Conservation (phyloP, 208 protist species). For the Naegleria fowleri region DNA sequence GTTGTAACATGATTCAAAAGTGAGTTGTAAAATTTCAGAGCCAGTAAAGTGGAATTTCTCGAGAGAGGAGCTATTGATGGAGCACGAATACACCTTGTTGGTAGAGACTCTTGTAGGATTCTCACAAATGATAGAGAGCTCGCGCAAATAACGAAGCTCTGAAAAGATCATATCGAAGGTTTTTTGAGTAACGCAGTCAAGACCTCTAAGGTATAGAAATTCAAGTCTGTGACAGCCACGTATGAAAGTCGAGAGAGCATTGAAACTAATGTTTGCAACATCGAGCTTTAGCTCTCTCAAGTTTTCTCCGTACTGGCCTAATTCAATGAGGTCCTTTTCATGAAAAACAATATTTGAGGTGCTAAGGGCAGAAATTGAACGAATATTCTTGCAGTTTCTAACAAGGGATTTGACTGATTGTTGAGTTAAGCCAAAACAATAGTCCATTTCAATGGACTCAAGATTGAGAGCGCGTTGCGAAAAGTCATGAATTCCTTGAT, state of each 20-base stretch:
- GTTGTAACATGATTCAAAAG: not conserved
- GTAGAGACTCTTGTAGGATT: not conserved
- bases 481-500: not conserved
- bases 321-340: not conserved
- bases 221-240: too few species aligned
- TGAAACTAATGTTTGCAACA: not conserved
- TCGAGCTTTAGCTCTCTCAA: not conserved
- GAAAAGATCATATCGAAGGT: not conserved
- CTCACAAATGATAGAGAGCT: not conserved
- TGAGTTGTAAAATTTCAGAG: not conserved
- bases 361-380: not conserved
- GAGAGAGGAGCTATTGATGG: not conserved
- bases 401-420: not conserved
- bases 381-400: not conserved
- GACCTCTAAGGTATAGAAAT: not conserved
- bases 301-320: not conserved
- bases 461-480: not conserved
- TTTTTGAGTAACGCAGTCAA: not conserved
- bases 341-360: not conserved
- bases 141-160: not conserved
- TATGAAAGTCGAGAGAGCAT: not conserved
- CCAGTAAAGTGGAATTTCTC: not conserved
- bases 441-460: not conserved
- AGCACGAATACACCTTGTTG: not conserved
- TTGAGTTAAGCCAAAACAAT: not conserved